phyloP scores from a whole-genome alignment of 805 yeast genomes.

The Middelhovenomyces tepae region DNA sequence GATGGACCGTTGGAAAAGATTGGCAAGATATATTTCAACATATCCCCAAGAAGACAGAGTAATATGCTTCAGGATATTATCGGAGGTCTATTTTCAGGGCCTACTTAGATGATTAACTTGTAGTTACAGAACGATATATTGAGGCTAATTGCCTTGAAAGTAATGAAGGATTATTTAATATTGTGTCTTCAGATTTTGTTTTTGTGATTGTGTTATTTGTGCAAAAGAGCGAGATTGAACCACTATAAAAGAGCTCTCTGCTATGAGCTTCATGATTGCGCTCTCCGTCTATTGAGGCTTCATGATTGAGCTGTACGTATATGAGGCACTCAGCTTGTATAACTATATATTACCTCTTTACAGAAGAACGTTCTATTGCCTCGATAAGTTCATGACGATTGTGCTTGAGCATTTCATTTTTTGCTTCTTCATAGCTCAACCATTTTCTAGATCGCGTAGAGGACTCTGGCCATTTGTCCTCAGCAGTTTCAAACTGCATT shows the following conservation, averaged over 20 bases:
- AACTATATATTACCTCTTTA: too few relatives aligned
- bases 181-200: too few relatives aligned
- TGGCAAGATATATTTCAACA: slow-evolving; percentile 56
- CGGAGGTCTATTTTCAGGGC: slow-evolving; percentile 54
- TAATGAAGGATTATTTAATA: too few relatives aligned
- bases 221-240: too few relatives aligned
- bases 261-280: too few relatives aligned
- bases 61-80: slow-evolving; percentile 66
- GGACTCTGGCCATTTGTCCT: slow-evolving; percentile 69
- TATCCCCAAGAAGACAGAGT: slow-evolving; percentile 42
- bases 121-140: too few relatives aligned
- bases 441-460: slow-evolving; percentile 57
- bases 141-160: too few relatives aligned
- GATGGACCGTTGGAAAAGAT: slow-evolving; percentile 42
- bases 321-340: too few relatives aligned
- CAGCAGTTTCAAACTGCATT: slow-evolving; percentile 49
- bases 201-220: too few relatives aligned
- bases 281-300: too few relatives aligned
- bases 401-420: slow-evolving; percentile 22
- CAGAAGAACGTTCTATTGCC: slow-evolving; percentile 25
- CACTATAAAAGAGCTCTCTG: too few relatives aligned
- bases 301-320: too few relatives aligned
- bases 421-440: slow-evolving; percentile 38
- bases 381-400: slow-evolving; percentile 25
- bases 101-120: slow-evolving; percentile 2